A percentile compares a stretch with the other conserved stretches of the same genome.
phyloP scores from a whole-genome alignment of 2,329 filamentous ascomycete species.

The Aspergillus udagawae region DNA sequence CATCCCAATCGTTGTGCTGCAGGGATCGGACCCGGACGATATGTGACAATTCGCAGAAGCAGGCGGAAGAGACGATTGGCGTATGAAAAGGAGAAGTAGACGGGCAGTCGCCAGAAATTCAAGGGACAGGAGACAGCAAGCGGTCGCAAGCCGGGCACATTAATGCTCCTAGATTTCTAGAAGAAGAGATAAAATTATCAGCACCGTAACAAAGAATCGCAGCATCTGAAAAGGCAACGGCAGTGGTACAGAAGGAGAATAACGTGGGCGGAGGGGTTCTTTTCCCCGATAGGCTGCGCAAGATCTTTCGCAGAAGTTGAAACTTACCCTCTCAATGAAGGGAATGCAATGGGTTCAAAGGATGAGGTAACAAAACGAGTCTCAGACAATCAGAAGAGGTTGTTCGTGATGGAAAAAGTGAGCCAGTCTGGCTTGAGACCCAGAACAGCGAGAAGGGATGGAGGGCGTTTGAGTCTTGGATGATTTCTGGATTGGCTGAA shows the following conservation, averaged over 20 bases:
- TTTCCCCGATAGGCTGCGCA: slow-evolving; percentile 12
- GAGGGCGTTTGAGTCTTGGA: background rate
- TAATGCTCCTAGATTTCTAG: slow-evolving; percentile 9
- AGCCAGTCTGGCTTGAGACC: background rate
- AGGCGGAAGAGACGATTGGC: background rate
- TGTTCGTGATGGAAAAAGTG: background rate
- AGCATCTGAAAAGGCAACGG: slow-evolving; percentile 5
- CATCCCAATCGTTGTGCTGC: slow-evolving; percentile 13
- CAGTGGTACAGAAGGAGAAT: slow-evolving; percentile 5
- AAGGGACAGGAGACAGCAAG: background rate
- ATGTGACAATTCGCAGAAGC: background rate
- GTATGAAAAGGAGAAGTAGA: background rate
- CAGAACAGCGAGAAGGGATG: background rate
- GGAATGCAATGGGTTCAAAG: slow-evolving; percentile 5
- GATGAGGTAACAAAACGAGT: background rate
- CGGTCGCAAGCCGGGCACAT: background rate
- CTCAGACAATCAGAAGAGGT: background rate
- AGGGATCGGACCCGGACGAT: background rate
- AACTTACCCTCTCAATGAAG: slow-evolving; percentile 12
- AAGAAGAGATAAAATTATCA: slow-evolving; percentile 10
- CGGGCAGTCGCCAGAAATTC: background rate
- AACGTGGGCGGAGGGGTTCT: slow-evolving; percentile 19
- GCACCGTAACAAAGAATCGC: slow-evolving; percentile 9
- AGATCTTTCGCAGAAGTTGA: slow-evolving; percentile 6
- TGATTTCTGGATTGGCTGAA: background rate